phyloP scores from a whole-genome alignment of 2,329 filamentous ascomycete genomes.

The Botrytis paeoniae region DNA sequence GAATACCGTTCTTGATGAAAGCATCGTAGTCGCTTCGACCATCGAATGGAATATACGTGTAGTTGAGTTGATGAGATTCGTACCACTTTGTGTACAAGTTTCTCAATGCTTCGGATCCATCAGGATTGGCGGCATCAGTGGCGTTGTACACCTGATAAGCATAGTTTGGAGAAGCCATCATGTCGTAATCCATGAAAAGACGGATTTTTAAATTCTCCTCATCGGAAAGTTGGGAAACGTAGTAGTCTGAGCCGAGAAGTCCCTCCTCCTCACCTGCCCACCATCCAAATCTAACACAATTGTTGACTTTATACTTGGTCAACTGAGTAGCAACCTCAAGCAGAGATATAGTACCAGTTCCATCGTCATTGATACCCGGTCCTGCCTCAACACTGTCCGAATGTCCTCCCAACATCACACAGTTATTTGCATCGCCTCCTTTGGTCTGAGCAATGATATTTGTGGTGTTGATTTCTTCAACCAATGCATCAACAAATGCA shows the following conservation, averaged over 20 bases:
- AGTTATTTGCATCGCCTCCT: constrained; percentile 58
- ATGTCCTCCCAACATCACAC: constrained; percentile 64
- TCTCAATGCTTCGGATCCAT: constrained; percentile 66
- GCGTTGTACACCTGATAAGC: constrained; percentile 69
- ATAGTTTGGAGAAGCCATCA: constrained; percentile 65
- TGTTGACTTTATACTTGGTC: constrained; percentile 55
- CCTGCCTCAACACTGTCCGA: constrained; percentile 61
- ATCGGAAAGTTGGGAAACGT: constrained; percentile 51
- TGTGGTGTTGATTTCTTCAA: constrained; percentile 41
- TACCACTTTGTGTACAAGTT: constrained; percentile 69
- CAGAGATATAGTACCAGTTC: constrained; percentile 45
- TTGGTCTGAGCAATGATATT: constrained; percentile 64
- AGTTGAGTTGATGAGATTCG: constrained; percentile 57
- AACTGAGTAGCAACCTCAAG: constrained; percentile 62
- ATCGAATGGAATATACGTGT: constrained; percentile 71
- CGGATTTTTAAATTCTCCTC: constrained; percentile 62
- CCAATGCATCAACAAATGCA: constrained; percentile 58
- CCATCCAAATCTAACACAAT: constrained; percentile 66
- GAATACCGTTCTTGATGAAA: constrained; percentile 71
- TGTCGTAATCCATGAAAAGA: constrained; percentile 68
- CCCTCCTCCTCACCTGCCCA: constrained; percentile 67
- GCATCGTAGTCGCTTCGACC: constrained; percentile 77
- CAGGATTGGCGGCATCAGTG: constrained; percentile 67
- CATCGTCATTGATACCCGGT: constrained; percentile 47
- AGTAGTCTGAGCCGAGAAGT: constrained; percentile 61